phyloP scores from a whole-genome alignment of 1,284 basidiomycete species.

The Lentinula novae-zelandiae region DNA sequence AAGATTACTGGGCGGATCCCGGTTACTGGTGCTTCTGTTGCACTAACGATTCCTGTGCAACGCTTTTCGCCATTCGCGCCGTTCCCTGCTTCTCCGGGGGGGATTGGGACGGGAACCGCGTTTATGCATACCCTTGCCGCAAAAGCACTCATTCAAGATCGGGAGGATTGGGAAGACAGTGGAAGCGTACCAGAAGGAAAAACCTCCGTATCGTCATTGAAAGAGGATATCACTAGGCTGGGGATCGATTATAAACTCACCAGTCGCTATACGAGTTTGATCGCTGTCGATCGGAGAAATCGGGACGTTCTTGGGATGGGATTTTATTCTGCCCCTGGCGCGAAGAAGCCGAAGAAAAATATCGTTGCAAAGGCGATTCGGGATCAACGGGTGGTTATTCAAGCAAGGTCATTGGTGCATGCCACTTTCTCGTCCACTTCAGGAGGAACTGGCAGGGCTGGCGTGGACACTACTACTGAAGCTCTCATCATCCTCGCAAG shows the following conservation, averaged over 20 bases:
- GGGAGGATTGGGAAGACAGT: slow-evolving; percentile 28
- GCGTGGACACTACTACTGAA: neutral
- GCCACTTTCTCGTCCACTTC: neutral
- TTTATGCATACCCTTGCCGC: slow-evolving; percentile 54
- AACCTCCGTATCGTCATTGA: slow-evolving; percentile 22
- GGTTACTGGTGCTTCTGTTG: neutral
- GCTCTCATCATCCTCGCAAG: neutral
- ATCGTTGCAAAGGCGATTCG: neutral
- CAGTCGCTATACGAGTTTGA: slow-evolving; percentile 50
- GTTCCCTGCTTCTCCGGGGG: slow-evolving; percentile 13
- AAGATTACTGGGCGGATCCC: neutral
- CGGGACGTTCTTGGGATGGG: neutral
- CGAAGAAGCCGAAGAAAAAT: neutral
- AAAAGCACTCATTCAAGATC: slow-evolving; percentile 43
- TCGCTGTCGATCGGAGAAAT: slow-evolving; percentile 39
- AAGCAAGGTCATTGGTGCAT: too few relatives aligned
- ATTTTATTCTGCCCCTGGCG: neutral
- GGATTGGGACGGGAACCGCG: slow-evolving; percentile 19
- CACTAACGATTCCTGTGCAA: neutral
- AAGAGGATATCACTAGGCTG: slow-evolving; percentile 41
- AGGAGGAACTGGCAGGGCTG: neutral
- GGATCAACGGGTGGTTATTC: too few relatives aligned
- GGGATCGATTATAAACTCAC: slow-evolving; percentile 50
- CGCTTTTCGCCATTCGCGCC: slow-evolving; percentile 17
- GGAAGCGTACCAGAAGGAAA: slow-evolving; percentile 19